Evolutionary conservation across 805 yeast genomes (phyloP).

Genomic region (Saturnispora quitensis): DNA sequence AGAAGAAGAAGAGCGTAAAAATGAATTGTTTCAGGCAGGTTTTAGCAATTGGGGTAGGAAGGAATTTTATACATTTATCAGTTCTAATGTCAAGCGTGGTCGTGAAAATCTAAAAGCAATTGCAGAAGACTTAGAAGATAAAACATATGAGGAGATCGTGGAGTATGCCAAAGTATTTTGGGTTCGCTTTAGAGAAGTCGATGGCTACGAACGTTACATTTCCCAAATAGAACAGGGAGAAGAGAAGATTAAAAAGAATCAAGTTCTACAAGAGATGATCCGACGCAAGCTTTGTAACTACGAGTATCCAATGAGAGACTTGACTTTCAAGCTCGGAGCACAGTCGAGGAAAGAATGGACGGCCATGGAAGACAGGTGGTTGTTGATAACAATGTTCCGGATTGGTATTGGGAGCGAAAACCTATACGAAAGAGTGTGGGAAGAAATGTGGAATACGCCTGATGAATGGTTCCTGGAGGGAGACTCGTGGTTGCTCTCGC

Average conservation of each 20-base stretch:
- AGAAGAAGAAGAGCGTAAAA: slow-evolving; percentile 63
- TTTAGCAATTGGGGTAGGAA: slow-evolving; percentile 78
- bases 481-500: slow-evolving; percentile 78
- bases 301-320: slow-evolving; percentile 64
- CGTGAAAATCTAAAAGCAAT: slow-evolving; percentile 63
- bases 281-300: slow-evolving; percentile 65
- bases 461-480: slow-evolving; percentile 8
- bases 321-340: slow-evolving; percentile 57
- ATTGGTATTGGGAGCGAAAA: slow-evolving; percentile 75
- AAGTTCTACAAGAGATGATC: slow-evolving; percentile 69
- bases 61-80: slow-evolving; percentile 78
- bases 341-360: slow-evolving; percentile 60
- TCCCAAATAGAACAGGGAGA: slow-evolving; percentile 84
- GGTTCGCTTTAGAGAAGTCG: slow-evolving; percentile 69
- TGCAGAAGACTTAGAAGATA: slow-evolving; percentile 72
- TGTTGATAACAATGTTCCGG: slow-evolving; percentile 69
- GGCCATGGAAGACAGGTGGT: slow-evolving; percentile 85
- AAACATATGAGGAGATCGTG: slow-evolving; percentile 68
- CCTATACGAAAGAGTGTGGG: slow-evolving; percentile 69
- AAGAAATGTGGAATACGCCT: slow-evolving; percentile 37
- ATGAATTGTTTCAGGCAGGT: slow-evolving; percentile 53
- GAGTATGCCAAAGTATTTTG: slow-evolving; percentile 77
- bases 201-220: slow-evolving; percentile 79
- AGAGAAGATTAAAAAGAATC: slow-evolving; percentile 57
- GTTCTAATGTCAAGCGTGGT: slow-evolving; percentile 69